phyloP scores from a whole-genome alignment of 148 eudicot genomes.

The Dysphania ambrosioides region DNA sequence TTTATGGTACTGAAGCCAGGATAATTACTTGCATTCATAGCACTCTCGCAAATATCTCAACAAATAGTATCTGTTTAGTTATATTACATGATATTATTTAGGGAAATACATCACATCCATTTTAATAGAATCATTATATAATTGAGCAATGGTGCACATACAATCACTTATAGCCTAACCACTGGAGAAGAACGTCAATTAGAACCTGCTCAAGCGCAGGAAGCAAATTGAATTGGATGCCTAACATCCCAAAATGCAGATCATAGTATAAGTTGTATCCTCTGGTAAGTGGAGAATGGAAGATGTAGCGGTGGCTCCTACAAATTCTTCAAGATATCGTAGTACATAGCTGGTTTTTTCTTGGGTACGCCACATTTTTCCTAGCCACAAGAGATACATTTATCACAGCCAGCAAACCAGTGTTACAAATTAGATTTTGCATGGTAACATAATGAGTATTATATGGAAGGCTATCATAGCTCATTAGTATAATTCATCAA shows the following conservation, averaged over 20 bases:
- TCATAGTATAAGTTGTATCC: not conserved
- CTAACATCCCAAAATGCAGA: not conserved
- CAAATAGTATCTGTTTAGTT: no score
- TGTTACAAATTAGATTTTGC: not conserved
- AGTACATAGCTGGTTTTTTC: slow-evolving; percentile 61
- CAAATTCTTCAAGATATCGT: slow-evolving; percentile 58
- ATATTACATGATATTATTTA: no score
- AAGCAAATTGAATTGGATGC: not conserved
- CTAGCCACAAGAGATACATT: slow-evolving; percentile 30
- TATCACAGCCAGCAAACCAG: not conserved
- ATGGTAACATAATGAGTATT: not conserved
- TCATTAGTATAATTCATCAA: not conserved
- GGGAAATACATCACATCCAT: no score
- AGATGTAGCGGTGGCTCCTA: slow-evolving; percentile 25
- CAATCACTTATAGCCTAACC: not conserved
- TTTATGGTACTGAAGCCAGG: no score
- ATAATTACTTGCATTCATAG: no score
- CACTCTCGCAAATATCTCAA: no score
- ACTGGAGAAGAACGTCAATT: not conserved
- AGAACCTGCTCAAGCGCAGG: not conserved
- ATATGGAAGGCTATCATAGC: not conserved
- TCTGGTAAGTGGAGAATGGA: not conserved
- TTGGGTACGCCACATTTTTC: slow-evolving; percentile 48
- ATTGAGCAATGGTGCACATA: not conserved
- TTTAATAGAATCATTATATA: no score